Evolutionary conservation across 2,329 filamentous ascomycete genomes (phyloP).

Genomic region (Bipolaris gigantea): DNA sequence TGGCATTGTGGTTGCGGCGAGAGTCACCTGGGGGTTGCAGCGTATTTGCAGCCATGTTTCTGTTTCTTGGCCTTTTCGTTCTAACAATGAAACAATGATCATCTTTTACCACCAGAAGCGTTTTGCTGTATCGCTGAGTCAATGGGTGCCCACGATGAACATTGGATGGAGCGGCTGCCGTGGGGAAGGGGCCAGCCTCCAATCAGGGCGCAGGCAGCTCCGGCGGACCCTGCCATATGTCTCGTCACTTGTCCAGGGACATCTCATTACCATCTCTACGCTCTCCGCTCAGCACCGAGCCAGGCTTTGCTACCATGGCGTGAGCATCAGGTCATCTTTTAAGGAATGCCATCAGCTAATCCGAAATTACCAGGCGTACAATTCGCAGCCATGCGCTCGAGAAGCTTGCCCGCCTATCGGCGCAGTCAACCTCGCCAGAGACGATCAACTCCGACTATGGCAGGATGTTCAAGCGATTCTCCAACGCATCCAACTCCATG

Average conservation of each 20-base stretch:
- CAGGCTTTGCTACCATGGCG: constrained; percentile 6
- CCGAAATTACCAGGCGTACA: constrained; percentile 26
- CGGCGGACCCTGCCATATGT: constrained; percentile 16
- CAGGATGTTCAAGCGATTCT: constrained; percentile 48
- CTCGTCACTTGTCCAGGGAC: constrained; percentile 17
- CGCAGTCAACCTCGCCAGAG: constrained; percentile 36
- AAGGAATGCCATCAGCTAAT: background rate
- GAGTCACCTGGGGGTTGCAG: background rate
- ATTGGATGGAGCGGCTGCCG: background rate
- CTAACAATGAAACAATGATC: background rate
- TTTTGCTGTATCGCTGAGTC: background rate
- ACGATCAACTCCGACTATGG: constrained; percentile 44
- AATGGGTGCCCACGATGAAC: background rate
- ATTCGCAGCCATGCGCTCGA: constrained; percentile 54
- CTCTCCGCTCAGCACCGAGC: constrained; percentile 8
- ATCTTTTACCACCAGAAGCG: background rate
- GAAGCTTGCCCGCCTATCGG: constrained; percentile 54
- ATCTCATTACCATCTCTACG: constrained; percentile 6
- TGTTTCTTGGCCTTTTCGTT: background rate
- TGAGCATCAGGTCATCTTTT: background rate
- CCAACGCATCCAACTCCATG: constrained; percentile 42
- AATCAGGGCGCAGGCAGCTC: constrained; percentile 17
- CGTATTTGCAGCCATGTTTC: background rate
- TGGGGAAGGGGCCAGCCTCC: constrained; percentile 3
- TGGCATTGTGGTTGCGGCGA: background rate